Percentiles rank a stretch among this genome's conserved stretches.
Conservation (phyloP, 192 early-diverging fungal species). For the Backusella liffmaniae region DNA sequence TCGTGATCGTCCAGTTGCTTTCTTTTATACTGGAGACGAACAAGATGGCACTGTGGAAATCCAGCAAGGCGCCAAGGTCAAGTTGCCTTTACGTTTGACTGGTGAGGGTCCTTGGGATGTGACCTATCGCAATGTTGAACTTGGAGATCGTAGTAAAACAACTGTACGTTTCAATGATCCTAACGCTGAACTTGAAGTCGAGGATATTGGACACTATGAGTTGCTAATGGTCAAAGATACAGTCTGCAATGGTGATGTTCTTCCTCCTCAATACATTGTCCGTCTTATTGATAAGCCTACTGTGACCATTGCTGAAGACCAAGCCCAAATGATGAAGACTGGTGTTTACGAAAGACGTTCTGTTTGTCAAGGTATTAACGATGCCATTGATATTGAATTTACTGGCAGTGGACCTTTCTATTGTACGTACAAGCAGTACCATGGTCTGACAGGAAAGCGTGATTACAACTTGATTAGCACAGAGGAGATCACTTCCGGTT, state of each 20-base stretch:
- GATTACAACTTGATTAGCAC: neutral
- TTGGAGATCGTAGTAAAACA: neutral
- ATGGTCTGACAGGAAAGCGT: neutral
- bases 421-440: conserved; percentile 21
- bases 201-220: conserved; percentile 38
- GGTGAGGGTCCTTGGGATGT: conserved; percentile 45
- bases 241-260: conserved; percentile 40
- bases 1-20: conserved; percentile 41
- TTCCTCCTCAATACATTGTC: conserved; percentile 22
- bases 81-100: conserved; percentile 42
- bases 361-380: conserved; percentile 38
- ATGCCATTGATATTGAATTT: conserved; percentile 34
- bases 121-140: conserved; percentile 31
- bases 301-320: conserved; percentile 23
- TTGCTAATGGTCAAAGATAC: conserved; percentile 40
- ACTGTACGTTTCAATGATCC: conserved; percentile 23
- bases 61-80: conserved; percentile 28
- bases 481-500: conserved; percentile 29
- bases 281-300: conserved; percentile 30
- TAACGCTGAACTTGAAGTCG: conserved; percentile 30
- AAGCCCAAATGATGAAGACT: conserved; percentile 5
- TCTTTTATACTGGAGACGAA: conserved; percentile 29
- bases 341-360: conserved; percentile 26
- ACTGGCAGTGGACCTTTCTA: conserved; percentile 36
- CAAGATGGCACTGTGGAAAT: conserved; percentile 19